A percentile compares a stretch with the other conserved stretches of the same genome.
phyloP scores from a whole-genome alignment of 2,329 filamentous ascomycete species.

The Epicoccum nigrum region DNA sequence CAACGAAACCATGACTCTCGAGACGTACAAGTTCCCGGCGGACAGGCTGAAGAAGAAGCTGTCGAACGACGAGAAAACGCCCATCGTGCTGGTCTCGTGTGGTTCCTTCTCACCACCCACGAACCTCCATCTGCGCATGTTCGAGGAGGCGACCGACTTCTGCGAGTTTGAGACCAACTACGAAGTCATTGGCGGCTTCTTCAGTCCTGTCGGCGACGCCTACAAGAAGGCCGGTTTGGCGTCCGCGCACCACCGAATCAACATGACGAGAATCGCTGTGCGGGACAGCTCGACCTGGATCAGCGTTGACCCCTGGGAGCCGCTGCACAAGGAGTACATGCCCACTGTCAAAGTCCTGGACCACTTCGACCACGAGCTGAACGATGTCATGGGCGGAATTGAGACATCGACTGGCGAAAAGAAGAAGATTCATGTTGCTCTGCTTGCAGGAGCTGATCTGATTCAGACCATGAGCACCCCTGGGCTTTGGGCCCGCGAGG shows the following conservation, averaged over 20 bases:
- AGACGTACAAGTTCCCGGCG: constrained; percentile 66
- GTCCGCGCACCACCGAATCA: constrained; percentile 73
- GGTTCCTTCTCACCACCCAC: constrained; percentile 76
- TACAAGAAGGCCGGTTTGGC: constrained; percentile 84
- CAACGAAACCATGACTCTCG: constrained; percentile 44
- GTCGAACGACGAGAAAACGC: constrained; percentile 62
- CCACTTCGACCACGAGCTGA: constrained; percentile 91
- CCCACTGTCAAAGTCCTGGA: constrained; percentile 89
- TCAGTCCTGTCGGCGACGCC: constrained; percentile 76
- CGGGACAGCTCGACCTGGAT: constrained; percentile 63
- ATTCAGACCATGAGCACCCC: constrained; percentile 60
- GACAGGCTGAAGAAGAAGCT: constrained; percentile 64
- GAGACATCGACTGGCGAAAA: constrained; percentile 69
- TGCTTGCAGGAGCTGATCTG: constrained; percentile 73
- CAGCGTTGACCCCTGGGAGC: constrained; percentile 64
- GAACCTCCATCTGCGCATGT: constrained; percentile 82
- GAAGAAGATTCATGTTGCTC: constrained; percentile 74
- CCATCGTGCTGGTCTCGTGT: constrained; percentile 72
- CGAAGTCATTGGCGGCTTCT: constrained; percentile 84
- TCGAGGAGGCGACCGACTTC: constrained; percentile 84
- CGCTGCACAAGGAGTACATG: constrained; percentile 81
- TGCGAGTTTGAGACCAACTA: constrained; percentile 72
- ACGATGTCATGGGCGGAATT: constrained; percentile 76
- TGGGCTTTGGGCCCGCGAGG: constrained; percentile 78
- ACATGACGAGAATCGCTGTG: constrained; percentile 86